Evolutionary conservation across 148 eudicot species (phyloP).

Genomic region (Vaccinium darrowii): DNA sequence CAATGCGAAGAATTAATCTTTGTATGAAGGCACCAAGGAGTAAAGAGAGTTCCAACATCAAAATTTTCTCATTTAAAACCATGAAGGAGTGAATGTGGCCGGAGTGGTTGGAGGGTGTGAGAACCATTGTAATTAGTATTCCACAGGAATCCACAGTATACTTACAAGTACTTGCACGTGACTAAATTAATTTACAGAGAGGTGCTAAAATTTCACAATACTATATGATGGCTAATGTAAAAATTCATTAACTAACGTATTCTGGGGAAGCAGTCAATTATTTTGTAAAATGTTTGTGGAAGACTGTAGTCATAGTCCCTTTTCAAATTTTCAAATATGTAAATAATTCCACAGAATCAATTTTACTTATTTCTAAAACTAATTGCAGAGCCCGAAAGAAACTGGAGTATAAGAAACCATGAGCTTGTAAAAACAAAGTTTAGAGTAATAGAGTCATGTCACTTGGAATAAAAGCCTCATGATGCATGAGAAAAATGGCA

Average conservation of each 20-base stretch:
- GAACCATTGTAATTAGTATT: background rate
- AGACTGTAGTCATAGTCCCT: background rate
- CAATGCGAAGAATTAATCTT: background rate
- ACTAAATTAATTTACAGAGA: background rate
- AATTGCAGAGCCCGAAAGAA: background rate
- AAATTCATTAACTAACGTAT: background rate
- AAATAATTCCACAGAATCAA: background rate
- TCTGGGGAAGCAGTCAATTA: background rate
- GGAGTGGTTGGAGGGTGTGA: background rate
- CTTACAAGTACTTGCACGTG: background rate
- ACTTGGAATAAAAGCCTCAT: background rate
- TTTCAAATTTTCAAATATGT: background rate
- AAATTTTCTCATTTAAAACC: background rate
- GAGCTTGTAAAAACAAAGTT: background rate
- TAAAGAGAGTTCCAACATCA: background rate
- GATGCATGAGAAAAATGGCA: background rate
- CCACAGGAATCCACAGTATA: background rate
- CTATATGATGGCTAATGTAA: background rate
- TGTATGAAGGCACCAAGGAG: background rate
- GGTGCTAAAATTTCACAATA: background rate
- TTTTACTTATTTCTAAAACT: background rate
- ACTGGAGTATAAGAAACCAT: background rate
- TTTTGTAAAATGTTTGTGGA: background rate
- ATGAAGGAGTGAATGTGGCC: background rate
- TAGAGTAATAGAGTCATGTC: background rate